Base-by-base conservation (phyloP, 352 stramenopile genomes). In the Phytophthora pluvialis region DNA sequence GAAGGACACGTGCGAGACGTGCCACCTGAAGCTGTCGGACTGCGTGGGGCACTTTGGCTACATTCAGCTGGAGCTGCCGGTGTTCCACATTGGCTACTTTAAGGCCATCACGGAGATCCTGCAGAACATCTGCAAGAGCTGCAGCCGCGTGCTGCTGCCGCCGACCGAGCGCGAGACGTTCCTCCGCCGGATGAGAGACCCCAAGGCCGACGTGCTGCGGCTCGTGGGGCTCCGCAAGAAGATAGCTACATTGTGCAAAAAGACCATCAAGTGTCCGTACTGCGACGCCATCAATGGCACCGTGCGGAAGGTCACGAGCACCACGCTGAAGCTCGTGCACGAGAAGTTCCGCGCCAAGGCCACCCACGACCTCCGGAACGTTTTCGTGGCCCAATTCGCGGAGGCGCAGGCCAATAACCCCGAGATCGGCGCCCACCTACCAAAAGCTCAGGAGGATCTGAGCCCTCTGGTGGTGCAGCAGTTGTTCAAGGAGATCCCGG, bases 41-140 rank as follows among this genome's bases (percentile, higher is more conserved):
- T 99, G 97, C 72, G 95, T 98, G 5, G 98, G 98, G 13, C 97
- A 99, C 74, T 99, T 98, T 83, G 98, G 98, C 16, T 98, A 99
- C 83, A 99, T 99, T 72, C 90, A 97, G 52, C 77, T 99, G 32
- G 93, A 97, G 65, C 88, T 99, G 32, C 98, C 98, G 0, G 97
- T 99, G 55, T 99, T 99, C 75, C 98, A 99, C 81, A 99, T 99
- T 77, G 98, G 98, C 5, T 99, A 99, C 76, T 98, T 99, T 71
- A 99, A 99, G 63, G 95, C 98, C 64, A 99, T 97, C 47, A 91
- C 99, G 11, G 91, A 97, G 51, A 91, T 99, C 15, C 75, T 99
- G 32, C 98, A 99, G 73, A 99, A 97, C 70, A 99, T 99, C 49
- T 99, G 98, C 68, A 96, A 97, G 77, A 89, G 82, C 16, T 99